Base-by-base conservation (phyloP, 805 yeast species). In the Zygosaccharomyces lentus region DNA sequence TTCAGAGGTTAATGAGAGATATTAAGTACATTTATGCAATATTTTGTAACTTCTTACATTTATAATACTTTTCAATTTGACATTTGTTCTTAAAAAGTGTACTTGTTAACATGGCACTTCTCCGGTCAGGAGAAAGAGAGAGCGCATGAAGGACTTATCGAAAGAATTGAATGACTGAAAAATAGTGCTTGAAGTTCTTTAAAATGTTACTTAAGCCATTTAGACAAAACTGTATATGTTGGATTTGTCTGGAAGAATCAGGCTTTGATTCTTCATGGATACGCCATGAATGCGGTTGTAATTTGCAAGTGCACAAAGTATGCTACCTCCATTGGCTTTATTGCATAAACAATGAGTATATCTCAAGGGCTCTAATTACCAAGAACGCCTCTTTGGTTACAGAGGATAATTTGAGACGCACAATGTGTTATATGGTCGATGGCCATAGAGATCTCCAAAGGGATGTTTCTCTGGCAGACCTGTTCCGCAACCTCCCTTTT, bases 1-100 rank as follows among this genome's bases (percentile, higher is more conserved):
- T 84, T 84, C 66, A 84, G 89, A 34, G 77, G 81, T 50, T 66
- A 53, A 42, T 21, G 34, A 23, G 32, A 29, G n/a, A 29, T 10
- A 10, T 29, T 12, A 13, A 12, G 15, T 13, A 10, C n/a, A 29
- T 29, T 16, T 24, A 25, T 16, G 15, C 13, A 12, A 12, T 29
- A 13, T n/a, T 26, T 27, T 29, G 32, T 29, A 29, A 29, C 32
- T 12, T 7, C n/a, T 29, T 13, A 29, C 32, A 8, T 29, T 13
- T 29, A 6, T 29, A 29, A n/a, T n/a, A n/a, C 16, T 13, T n/a
- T n/a, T 29, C 8, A 10, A 10, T 29, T n/a, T 29, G 21, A 19
- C 21, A 19, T 29, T 10, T 29, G 2, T 29, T 27, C 6, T 29
- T 29, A 3, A 13, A 13, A 12, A 12, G 3, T 3, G 9, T n/a